These are phyloP conservation scores for Fimicolochytrium jonesii DNA, from an alignment of 192 early-diverging fungal genomes.

Conservation along the genomic window DNA sequence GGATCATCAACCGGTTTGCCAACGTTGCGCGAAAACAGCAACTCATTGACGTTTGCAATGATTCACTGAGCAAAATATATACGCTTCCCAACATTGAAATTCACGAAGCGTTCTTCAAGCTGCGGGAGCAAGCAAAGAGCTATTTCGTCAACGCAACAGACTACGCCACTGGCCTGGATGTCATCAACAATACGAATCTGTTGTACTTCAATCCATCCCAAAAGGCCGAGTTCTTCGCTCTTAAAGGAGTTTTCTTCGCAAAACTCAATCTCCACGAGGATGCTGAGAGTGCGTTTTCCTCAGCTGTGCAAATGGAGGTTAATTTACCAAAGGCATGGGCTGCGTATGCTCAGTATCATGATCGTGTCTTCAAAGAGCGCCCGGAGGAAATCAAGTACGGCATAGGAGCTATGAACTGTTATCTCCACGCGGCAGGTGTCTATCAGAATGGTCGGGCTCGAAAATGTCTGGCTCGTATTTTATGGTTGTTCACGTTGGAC, in stretches of 20 bases:
- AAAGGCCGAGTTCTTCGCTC: constrained; percentile 96
- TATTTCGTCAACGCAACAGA: constrained; percentile 87
- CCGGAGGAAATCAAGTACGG: constrained; percentile 78
- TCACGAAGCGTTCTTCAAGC: constrained; percentile 93
- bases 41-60: constrained; percentile 90
- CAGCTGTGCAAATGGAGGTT: constrained; percentile 85
- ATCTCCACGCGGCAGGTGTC: constrained; percentile 88
- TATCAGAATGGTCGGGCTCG: constrained; percentile 82
- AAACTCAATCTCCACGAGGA: constrained; percentile 82
- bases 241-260: constrained; percentile 92
- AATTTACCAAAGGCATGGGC: constrained; percentile 94
- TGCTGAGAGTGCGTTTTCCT: constrained; percentile 86
- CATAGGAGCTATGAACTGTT: constrained; percentile 89
- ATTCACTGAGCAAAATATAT: constrained; percentile 89
- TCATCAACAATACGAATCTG: constrained; percentile 99
- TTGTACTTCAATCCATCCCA: constrained; percentile 88
- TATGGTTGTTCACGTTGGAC: constrained; percentile 86
- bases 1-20: constrained; percentile 99
- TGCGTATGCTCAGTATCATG: constrained; percentile 93
- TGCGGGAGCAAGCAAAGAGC: constrained; percentile 97
- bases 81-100: constrained; percentile 99
- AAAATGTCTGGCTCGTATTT: constrained; percentile 85
- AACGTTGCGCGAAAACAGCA: constrained; percentile 93
- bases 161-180: constrained; percentile 87
- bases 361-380: constrained; percentile 81